These are phyloP conservation scores for Haberlea rhodopensis DNA, from an alignment of 257 asterid species.

Conservation along the genomic window DNA sequence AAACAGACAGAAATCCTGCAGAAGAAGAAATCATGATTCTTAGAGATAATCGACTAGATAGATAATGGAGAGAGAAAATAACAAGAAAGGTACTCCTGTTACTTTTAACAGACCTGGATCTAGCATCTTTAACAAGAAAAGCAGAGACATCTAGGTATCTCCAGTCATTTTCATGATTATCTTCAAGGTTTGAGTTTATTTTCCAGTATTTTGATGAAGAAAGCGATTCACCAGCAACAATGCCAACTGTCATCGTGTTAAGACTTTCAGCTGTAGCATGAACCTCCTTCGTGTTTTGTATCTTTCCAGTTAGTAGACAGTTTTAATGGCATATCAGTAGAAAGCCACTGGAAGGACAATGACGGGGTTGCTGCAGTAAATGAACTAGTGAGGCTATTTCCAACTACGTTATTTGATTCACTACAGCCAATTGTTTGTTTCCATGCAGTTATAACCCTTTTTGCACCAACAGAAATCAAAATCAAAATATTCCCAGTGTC, in stretches of 20 bases:
- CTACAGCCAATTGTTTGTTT: conserved; percentile 42
- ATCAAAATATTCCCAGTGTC: conserved; percentile 46
- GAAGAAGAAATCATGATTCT: conserved; percentile 19
- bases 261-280: conserved; percentile 33
- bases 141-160: conserved; percentile 94
- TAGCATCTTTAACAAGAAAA: conserved; percentile 70
- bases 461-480: conserved; percentile 93
- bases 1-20: conserved; percentile 81
- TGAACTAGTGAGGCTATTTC: conserved; percentile 31
- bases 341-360: conserved; percentile 85
- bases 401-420: conserved; percentile 31
- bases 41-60: conserved; percentile 19
- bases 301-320: conserved; percentile 39
- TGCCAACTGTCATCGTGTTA: conserved; percentile 25
- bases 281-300: conserved; percentile 37
- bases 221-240: conserved; percentile 32
- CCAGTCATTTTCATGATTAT: conserved; percentile 79
- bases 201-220: conserved; percentile 35
- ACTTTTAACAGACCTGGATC: conserved; percentile 59
- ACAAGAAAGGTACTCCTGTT: conserved; percentile 15
- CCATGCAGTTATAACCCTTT: conserved; percentile 96
- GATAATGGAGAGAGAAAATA: conserved; percentile 17
- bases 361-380: conserved; percentile 28
- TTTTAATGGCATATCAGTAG: conserved; percentile 83
- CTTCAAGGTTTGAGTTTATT: conserved; percentile 43